Evolutionary conservation across 2,329 filamentous ascomycete species (phyloP).

Genomic region (Epichloe typhina): DNA sequence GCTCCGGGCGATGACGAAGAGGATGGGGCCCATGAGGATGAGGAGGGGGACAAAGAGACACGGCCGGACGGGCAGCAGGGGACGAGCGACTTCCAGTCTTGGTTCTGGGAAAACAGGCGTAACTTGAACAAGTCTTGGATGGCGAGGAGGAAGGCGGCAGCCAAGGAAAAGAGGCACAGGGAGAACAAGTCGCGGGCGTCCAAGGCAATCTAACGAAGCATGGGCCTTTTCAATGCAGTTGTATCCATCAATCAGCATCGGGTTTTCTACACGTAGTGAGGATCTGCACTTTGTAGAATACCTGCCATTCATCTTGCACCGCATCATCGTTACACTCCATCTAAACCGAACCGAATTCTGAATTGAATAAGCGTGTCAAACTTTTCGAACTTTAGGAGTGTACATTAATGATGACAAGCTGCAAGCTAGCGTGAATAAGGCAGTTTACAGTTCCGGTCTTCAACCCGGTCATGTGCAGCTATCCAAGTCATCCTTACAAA

Average conservation of each 20-base stretch:
- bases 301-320: too few relatives aligned
- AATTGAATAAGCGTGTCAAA: too few relatives aligned
- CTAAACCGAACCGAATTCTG: too few relatives aligned
- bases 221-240: neutral
- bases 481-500: slow-evolving; percentile 16
- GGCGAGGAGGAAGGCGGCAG: slow-evolving; percentile 45
- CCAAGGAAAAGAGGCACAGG: slow-evolving; percentile 53
- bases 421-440: neutral
- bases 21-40: slow-evolving; percentile 14
- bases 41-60: slow-evolving; percentile 12
- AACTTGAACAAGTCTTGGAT: slow-evolving; percentile 56
- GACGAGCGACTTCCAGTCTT: slow-evolving; percentile 46
- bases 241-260: neutral
- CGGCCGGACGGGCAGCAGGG: slow-evolving; percentile 12
- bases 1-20: slow-evolving; percentile 25
- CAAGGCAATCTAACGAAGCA: slow-evolving; percentile 18
- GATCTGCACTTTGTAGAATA: too few relatives aligned
- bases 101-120: slow-evolving; percentile 55
- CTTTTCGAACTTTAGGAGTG: neutral
- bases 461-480: neutral
- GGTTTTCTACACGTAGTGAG: neutral
- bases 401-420: neutral
- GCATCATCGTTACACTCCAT: too few relatives aligned
- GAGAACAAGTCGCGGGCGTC: slow-evolving; percentile 46
- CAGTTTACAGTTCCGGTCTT: too few relatives aligned